These are phyloP conservation scores for Echites panduratus DNA, from an alignment of 257 asterid genomes.

Conservation along the genomic window DNA sequence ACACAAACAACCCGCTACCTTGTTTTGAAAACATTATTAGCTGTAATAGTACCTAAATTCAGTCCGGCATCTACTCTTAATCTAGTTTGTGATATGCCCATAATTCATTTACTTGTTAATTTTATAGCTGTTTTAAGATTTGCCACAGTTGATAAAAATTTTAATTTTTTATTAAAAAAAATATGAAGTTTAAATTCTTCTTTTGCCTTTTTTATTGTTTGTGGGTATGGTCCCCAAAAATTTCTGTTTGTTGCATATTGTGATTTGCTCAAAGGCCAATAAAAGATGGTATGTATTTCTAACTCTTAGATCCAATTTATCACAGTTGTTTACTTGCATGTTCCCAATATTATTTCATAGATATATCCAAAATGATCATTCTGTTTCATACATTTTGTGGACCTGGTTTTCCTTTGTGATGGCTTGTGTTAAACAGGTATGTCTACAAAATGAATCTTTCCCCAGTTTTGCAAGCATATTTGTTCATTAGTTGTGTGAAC, in stretches of 20 bases:
- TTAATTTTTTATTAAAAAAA: too few relatives aligned
- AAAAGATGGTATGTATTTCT: slow-evolving; percentile 19
- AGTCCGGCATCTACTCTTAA: too few relatives aligned
- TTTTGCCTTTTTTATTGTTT: too few relatives aligned
- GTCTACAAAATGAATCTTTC: neutral
- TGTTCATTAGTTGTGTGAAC: neutral
- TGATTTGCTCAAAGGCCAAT: neutral
- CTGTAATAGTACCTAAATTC: neutral
- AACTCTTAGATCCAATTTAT: neutral
- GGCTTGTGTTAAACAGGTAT: neutral
- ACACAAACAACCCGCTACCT: neutral
- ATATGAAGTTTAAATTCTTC: too few relatives aligned
- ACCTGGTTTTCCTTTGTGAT: neutral
- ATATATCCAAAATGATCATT: neutral
- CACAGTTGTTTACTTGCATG: neutral
- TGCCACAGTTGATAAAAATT: too few relatives aligned
- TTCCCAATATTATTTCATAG: neutral
- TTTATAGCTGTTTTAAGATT: too few relatives aligned
- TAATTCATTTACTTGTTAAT: too few relatives aligned
- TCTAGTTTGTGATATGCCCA: too few relatives aligned
- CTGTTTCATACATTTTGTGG: neutral
- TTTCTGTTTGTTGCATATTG: neutral
- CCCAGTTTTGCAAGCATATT: neutral
- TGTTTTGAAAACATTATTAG: neutral
- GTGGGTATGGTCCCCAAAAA: too few relatives aligned